Base-by-base conservation (phyloP, 2,329 filamentous ascomycete genomes). In the Akanthomyces uredinophilus region DNA sequence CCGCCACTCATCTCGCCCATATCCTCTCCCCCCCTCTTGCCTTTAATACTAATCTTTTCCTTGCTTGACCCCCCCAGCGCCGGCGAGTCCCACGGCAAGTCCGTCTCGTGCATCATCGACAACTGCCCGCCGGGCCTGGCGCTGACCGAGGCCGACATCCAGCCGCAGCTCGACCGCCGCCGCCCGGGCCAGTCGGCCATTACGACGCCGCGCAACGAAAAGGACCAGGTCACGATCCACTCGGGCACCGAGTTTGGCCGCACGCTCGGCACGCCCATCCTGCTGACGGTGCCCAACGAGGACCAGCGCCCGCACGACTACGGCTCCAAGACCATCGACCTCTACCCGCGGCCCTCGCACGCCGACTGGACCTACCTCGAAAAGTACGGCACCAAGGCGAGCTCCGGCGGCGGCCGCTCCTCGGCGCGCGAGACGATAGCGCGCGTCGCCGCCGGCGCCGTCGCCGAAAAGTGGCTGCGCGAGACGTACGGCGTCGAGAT, bases 301-400 rank as follows among this genome's bases (percentile, higher is more conserved):
- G 93, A 98, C 75, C 92, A 96, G 73, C 82, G 94, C 65, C 94
- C 93, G 43, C 87, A 91, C 73, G 95, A 99, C 80, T 98, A 98
- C 77, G 90, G 90, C 62, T 85, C 87, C 77, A 85, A 86, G 73
- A 96, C 93, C 35, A 97, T 97, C 86, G 91, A 98, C 76, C 79
- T 87, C 65, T 98, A 89, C 82, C 95, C 95, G 5, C 85, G 95
- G 57, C 95, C 94, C 41, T 92, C 87, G 73, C 95, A 98, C 77
- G 94, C 95, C 64, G 94, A 98, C 78, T 97, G 90, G 86, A 98
- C 95, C 64, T 98, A 98, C 78, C 83, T 96, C 64, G 91, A 96
- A 76, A 98, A 98, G 79, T 99, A 99, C 75, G 94, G 94, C 62
- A 87, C 96, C 68, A 96, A 96, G 81, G 92, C 95, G 43, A 91